Percentiles rank a stretch among this genome's conserved stretches.
Conservation (phyloP, 2,329 filamentous ascomycete genomes). For the Fusarium acutatum region DNA sequence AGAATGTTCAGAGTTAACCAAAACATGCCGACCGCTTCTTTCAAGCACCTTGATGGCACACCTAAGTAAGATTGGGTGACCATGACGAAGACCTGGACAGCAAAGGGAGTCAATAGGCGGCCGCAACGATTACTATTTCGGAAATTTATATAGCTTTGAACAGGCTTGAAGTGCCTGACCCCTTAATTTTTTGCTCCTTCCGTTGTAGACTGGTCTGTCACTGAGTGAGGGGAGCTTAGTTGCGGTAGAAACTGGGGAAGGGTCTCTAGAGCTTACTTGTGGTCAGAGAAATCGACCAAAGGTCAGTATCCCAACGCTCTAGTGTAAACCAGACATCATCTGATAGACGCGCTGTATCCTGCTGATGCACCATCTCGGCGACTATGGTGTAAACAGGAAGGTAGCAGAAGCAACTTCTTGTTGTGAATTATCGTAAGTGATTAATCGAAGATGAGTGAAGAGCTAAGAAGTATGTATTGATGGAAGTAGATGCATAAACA, state of each 20-base stretch:
- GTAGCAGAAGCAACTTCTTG: background rate
- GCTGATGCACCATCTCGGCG: background rate
- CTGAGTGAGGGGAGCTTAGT: background rate
- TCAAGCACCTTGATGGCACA: background rate
- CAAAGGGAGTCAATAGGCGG: background rate
- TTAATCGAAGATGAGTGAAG: background rate
- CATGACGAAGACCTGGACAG: background rate
- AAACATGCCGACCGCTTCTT: background rate
- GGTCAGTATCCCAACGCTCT: background rate
- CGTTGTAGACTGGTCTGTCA: background rate
- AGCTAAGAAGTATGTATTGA: background rate
- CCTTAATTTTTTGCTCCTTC: background rate
- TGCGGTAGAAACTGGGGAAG: background rate
- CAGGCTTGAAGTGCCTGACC: background rate
- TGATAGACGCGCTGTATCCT: background rate
- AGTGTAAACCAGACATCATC: background rate
- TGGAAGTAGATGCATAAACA: background rate
- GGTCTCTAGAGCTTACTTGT: background rate
- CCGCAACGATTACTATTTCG: background rate
- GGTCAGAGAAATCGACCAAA: background rate
- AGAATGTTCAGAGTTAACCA: background rate
- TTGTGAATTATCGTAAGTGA: background rate
- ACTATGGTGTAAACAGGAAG: conserved; percentile 5
- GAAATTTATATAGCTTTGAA: background rate
- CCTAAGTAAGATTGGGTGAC: background rate